phyloP scores from a whole-genome alignment of 192 early-diverging fungal species.

The Coemansia sp. region DNA sequence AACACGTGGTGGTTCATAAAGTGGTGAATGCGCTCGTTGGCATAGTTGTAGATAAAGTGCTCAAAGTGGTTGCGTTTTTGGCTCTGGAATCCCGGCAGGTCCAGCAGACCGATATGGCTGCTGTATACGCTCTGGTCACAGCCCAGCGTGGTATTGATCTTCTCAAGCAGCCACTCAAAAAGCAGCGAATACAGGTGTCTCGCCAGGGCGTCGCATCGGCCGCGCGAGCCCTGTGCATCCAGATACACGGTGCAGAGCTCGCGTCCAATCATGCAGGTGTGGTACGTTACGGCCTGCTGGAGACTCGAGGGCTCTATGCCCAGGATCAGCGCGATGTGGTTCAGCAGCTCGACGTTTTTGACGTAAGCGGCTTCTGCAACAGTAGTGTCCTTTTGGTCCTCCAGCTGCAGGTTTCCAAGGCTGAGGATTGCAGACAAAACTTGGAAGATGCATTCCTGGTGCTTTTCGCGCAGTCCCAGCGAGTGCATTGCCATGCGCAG shows the following conservation, averaged over 20 bases:
- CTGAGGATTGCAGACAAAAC: slow-evolving; percentile 84
- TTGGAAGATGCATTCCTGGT: slow-evolving; percentile 85
- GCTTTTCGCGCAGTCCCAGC: slow-evolving; percentile 80
- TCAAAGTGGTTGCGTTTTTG: slow-evolving; percentile 59
- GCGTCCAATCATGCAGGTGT: slow-evolving; percentile 80
- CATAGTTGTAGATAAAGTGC: slow-evolving; percentile 79
- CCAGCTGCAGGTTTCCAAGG: slow-evolving; percentile 86
- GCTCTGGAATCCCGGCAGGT: slow-evolving; percentile 82
- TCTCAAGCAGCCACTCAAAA: slow-evolving; percentile 82
- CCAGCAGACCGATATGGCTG: slow-evolving; percentile 85
- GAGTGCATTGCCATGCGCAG: slow-evolving; percentile 84
- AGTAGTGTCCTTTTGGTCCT: slow-evolving; percentile 65
- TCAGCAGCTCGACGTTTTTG: slow-evolving; percentile 76
- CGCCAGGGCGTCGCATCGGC: slow-evolving; percentile 72
- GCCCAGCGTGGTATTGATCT: slow-evolving; percentile 76
- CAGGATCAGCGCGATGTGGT: slow-evolving; percentile 81
- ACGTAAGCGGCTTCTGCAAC: slow-evolving; percentile 78
- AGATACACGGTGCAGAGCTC: slow-evolving; percentile 83
- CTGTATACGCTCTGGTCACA: slow-evolving; percentile 63
- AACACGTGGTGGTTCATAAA: slow-evolving; percentile 76
- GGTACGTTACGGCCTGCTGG: slow-evolving; percentile 83
- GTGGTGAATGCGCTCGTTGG: slow-evolving; percentile 85
- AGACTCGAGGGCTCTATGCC: slow-evolving; percentile 78
- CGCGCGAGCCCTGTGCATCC: slow-evolving; percentile 69
- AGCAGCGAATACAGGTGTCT: slow-evolving; percentile 80